Conservation (phyloP, 768 basidiomycete species). For the Lactarius sanguifluus region DNA sequence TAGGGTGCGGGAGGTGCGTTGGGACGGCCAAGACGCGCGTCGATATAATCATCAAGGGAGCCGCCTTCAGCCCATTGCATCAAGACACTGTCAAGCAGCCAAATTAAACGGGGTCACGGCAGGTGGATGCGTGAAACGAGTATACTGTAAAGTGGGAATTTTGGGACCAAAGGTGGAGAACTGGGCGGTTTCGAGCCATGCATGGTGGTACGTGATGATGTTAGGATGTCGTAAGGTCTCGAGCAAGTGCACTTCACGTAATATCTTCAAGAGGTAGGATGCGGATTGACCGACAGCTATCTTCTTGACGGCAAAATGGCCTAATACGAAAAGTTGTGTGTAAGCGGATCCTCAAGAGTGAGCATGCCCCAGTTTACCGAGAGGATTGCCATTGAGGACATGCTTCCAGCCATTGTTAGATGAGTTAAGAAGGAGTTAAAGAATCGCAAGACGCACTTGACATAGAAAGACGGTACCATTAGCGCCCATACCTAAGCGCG, state of each 20-base stretch:
- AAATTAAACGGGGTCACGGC: background rate
- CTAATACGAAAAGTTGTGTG: slow-evolving; percentile 36
- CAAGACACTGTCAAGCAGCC: slow-evolving; percentile 52
- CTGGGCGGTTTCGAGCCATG: slow-evolving; percentile 84
- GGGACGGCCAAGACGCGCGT: slow-evolving; percentile 66
- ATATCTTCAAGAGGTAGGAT: slow-evolving; percentile 76
- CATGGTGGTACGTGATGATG: slow-evolving; percentile 93
- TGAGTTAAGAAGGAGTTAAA: slow-evolving; percentile 3
- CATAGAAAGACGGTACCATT: slow-evolving; percentile 90
- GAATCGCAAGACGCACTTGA: slow-evolving; percentile 51
- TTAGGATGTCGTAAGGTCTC: slow-evolving; percentile 89
- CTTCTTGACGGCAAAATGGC: slow-evolving; percentile 94
- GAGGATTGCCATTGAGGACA: slow-evolving; percentile 79
- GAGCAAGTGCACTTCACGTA: slow-evolving; percentile 83
- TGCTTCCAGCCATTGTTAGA: slow-evolving; percentile 48
- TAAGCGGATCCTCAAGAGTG: slow-evolving; percentile 13
- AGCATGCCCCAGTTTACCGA: slow-evolving; percentile 51
- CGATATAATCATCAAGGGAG: slow-evolving; percentile 84
- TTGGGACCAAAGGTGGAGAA: slow-evolving; percentile 89
- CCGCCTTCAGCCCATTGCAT: slow-evolving; percentile 97
- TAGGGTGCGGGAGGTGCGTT: slow-evolving; percentile 30
- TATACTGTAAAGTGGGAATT: slow-evolving; percentile 85
- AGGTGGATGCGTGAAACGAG: slow-evolving; percentile 11
- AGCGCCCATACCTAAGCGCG: slow-evolving; percentile 90
- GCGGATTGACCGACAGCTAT: slow-evolving; percentile 93